phyloP scores from a whole-genome alignment of 257 asterid species.

The Cinchona pubescens region DNA sequence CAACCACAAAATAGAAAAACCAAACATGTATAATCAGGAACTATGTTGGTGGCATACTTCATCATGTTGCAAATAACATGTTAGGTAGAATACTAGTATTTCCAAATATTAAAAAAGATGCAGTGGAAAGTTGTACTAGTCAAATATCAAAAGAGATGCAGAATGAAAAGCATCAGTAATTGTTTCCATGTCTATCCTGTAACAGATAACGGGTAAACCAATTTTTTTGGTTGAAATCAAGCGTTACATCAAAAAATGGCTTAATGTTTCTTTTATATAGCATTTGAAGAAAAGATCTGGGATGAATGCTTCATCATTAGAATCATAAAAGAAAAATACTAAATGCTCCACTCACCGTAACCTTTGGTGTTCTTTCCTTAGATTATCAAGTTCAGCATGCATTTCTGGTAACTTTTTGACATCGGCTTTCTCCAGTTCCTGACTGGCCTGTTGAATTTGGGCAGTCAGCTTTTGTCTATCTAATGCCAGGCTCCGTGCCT shows the following conservation, averaged over 20 bases:
- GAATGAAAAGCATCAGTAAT: neutral
- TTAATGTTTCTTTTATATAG: neutral
- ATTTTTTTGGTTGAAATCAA: neutral
- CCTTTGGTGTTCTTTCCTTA: constrained; percentile 60
- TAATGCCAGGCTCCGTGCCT: constrained; percentile 55
- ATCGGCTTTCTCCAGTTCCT: constrained; percentile 53
- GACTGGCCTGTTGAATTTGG: constrained; percentile 48
- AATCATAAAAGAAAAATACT: neutral
- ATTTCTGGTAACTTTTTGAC: constrained; percentile 53
- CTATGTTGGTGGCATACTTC: neutral
- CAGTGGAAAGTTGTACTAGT: neutral
- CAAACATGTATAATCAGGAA: neutral
- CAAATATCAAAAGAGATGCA: neutral
- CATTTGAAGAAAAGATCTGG: neutral
- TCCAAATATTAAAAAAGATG: neutral
- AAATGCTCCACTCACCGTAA: constrained; percentile 57
- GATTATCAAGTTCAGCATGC: constrained; percentile 55
- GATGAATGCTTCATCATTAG: neutral
- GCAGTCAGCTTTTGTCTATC: constrained; percentile 51
- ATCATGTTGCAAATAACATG: neutral
- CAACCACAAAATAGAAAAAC: neutral
- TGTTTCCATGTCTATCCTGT: neutral
- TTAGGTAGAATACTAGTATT: neutral
- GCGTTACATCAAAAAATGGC: neutral
- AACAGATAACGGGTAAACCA: neutral